Conservation (phyloP, 2,329 filamentous ascomycete genomes). For the Rachicladosporium sp. region DNA sequence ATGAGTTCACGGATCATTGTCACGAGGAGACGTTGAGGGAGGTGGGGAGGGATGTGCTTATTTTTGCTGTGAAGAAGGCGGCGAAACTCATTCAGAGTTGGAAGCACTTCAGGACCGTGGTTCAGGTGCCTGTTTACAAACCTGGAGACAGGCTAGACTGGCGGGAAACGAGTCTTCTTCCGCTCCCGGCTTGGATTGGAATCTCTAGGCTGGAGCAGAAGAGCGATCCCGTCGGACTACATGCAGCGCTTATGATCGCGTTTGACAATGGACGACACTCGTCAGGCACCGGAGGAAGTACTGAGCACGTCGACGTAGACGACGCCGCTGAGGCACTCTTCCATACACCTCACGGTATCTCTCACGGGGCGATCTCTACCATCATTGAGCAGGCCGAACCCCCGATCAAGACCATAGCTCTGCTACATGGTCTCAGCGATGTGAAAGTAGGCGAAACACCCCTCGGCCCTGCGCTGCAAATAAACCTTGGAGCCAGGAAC, state of each 20-base stretch:
- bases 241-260: constrained; percentile 48
- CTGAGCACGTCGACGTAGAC: constrained; percentile 14
- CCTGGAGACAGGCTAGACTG: constrained; percentile 28
- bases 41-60: constrained; percentile 40
- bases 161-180: constrained; percentile 31
- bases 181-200: constrained; percentile 49
- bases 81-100: constrained; percentile 44
- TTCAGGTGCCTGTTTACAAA: constrained; percentile 37
- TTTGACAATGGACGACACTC: constrained; percentile 29
- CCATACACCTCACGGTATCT: constrained; percentile 53
- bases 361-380: no score
- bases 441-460: constrained; percentile 33
- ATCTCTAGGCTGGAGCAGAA: constrained; percentile 45
- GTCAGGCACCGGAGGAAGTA: constrained; percentile 10
- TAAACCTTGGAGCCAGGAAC: constrained; percentile 53
- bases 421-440: constrained; percentile 54
- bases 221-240: constrained; percentile 47
- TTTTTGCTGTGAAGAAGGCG: constrained; percentile 48
- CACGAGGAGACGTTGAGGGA: constrained; percentile 49
- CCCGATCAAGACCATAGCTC: constrained; percentile 40
- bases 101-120: constrained; percentile 47
- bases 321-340: constrained; percentile 43
- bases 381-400: constrained; percentile 34
- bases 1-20: constrained; percentile 60
- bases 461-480: constrained; percentile 34